phyloP scores from a whole-genome alignment of 352 stramenopile species.

The Phytopythium ostracodes region DNA sequence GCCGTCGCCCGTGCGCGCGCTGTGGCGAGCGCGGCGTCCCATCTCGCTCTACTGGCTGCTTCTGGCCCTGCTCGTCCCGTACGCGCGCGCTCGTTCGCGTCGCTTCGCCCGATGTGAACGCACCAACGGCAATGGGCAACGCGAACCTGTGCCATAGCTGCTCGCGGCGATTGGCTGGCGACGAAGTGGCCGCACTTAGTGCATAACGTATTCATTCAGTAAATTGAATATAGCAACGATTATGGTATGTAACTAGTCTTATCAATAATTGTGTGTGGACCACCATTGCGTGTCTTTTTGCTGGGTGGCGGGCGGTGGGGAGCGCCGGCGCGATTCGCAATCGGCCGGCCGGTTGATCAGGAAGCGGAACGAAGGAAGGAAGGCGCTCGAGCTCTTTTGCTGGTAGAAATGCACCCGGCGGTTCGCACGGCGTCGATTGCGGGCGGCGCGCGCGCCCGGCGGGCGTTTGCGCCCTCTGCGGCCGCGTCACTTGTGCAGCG shows the following conservation, averaged over 20 bases:
- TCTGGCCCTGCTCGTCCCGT: background rate
- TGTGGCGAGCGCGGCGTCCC: constrained; percentile 69
- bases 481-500: background rate
- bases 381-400: background rate
- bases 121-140: too few relatives aligned
- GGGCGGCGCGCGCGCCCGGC: constrained; percentile 1
- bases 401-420: constrained; percentile 1
- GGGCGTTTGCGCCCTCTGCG: background rate
- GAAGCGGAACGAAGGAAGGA: background rate
- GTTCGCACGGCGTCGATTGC: background rate
- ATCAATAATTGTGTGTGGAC: constrained; percentile 1
- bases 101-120: constrained; percentile 1
- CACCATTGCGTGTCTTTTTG: background rate
- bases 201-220: background rate
- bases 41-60: constrained; percentile 26
- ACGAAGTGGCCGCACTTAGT: background rate
- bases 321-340: background rate
- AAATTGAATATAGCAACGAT: too few relatives aligned
- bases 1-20: constrained; percentile 70
- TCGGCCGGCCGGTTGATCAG: background rate
- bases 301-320: background rate
- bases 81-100: background rate
- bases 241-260: too few relatives aligned
- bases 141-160: background rate
- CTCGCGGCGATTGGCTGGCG: constrained; percentile 3